A percentile compares a stretch with the other conserved stretches of the same genome.
These are phyloP conservation scores for Claviceps sp. DNA, from an alignment of 2,329 filamentous ascomycete species.

Conservation along the genomic window DNA sequence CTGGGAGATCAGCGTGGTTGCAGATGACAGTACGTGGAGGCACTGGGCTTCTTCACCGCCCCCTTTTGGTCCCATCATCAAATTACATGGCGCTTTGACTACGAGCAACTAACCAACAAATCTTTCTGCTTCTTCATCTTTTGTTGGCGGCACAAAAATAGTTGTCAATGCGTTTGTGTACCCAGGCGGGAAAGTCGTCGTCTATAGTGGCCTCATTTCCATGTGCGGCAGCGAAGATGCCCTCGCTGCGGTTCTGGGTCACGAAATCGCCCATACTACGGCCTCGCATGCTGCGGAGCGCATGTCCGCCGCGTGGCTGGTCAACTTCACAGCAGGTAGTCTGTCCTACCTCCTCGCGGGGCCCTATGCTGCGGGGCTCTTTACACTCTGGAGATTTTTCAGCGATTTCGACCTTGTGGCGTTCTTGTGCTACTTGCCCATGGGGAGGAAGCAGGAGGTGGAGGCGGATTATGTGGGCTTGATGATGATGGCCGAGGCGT, in stretches of 20 bases:
- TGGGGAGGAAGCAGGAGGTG: slow-evolving; percentile 56
- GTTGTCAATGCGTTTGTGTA: slow-evolving; percentile 62
- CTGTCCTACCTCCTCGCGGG: slow-evolving; percentile 33
- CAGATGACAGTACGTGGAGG: slow-evolving; percentile 35
- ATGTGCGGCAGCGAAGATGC: slow-evolving; percentile 54
- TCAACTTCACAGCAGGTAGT: slow-evolving; percentile 36
- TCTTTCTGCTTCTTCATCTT: neutral
- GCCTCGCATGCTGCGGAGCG: slow-evolving; percentile 56
- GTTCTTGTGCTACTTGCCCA: slow-evolving; percentile 52
- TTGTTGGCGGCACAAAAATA: slow-evolving; percentile 23
- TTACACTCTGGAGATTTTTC: slow-evolving; percentile 28
- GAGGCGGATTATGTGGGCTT: slow-evolving; percentile 73
- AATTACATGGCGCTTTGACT: no score
- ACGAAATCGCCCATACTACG: slow-evolving; percentile 68
- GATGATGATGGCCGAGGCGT: slow-evolving; percentile 72
- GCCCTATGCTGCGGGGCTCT: slow-evolving; percentile 19
- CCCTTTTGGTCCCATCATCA: no score
- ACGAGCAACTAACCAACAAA: no score
- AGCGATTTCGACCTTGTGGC: slow-evolving; percentile 38
- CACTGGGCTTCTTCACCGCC: no score
- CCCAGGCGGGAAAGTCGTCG: slow-evolving; percentile 68
- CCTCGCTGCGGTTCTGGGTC: slow-evolving; percentile 61
- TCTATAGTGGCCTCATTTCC: slow-evolving; percentile 60
- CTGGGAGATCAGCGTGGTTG: slow-evolving; percentile 66
- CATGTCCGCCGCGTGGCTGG: slow-evolving; percentile 38